phyloP scores from a whole-genome alignment of 257 asterid genomes.

The Mentha longifolia region DNA sequence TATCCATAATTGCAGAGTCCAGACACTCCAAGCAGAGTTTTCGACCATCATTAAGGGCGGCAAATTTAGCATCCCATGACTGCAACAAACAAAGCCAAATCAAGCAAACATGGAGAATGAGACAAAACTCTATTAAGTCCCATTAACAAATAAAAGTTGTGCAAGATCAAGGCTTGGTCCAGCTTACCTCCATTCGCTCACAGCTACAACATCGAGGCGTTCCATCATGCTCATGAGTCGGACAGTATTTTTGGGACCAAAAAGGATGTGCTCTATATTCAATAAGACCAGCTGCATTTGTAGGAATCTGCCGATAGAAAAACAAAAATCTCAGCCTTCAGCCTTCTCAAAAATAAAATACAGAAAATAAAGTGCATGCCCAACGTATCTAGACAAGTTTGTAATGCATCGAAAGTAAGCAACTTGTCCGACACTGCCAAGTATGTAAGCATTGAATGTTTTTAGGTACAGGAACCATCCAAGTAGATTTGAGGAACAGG shows the following conservation, averaged over 20 bases:
- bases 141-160: slow-evolving; percentile 3
- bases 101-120: slow-evolving; percentile 12
- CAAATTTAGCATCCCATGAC: slow-evolving; percentile 78
- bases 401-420: neutral
- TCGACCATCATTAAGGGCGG: slow-evolving; percentile 88
- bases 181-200: slow-evolving; percentile 91
- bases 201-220: slow-evolving; percentile 99
- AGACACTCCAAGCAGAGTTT: slow-evolving; percentile 94
- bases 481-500: neutral
- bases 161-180: slow-evolving; percentile 6
- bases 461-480: neutral
- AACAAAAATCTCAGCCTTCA: slow-evolving; percentile 19
- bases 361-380: neutral
- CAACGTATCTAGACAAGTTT: neutral
- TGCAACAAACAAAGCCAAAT: slow-evolving; percentile 36
- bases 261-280: slow-evolving; percentile 97
- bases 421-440: neutral
- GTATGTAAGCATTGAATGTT: neutral
- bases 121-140: neutral
- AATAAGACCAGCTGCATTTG: slow-evolving; percentile 86
- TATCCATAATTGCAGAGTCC: slow-evolving; percentile 91
- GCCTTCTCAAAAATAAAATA: slow-evolving; percentile 27
- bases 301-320: slow-evolving; percentile 70
- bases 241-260: slow-evolving; percentile 99
- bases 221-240: slow-evolving; percentile 92